These are phyloP conservation scores for Emmonsiellopsis sp. DNA, from an alignment of 2,329 filamentous ascomycete species.

Conservation along the genomic window DNA sequence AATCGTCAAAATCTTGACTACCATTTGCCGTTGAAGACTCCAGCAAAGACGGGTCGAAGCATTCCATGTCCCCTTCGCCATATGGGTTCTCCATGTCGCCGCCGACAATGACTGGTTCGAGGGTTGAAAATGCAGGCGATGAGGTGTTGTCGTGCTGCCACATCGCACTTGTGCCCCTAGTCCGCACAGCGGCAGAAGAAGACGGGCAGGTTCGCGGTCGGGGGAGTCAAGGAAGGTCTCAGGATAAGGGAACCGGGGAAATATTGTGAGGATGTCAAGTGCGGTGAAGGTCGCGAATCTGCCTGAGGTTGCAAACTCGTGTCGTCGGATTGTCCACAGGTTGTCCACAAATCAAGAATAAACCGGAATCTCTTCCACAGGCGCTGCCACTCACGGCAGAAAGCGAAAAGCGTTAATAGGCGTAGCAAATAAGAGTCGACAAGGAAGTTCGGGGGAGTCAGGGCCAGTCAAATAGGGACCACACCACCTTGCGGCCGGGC, in stretches of 20 bases:
- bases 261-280: background rate
- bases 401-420: background rate
- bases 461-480: background rate
- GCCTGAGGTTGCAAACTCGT: background rate
- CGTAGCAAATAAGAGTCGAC: background rate
- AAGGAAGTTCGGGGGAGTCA: background rate
- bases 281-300: background rate
- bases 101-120: constrained; percentile 35
- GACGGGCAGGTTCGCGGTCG: background rate
- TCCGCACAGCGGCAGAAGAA: background rate
- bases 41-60: constrained; percentile 30
- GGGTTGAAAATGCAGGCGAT: constrained; percentile 28
- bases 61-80: constrained; percentile 34
- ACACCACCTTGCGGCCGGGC: background rate
- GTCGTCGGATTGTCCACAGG: background rate
- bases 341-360: background rate
- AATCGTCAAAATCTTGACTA: constrained; percentile 34
- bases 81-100: constrained; percentile 35
- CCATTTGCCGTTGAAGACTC: constrained; percentile 28
- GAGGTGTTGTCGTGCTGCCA: constrained; percentile 25
- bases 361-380: background rate
- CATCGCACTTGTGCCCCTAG: constrained; percentile 18
- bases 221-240: background rate
- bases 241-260: background rate
- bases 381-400: background rate